Conservation (phyloP, 345 rosid genomes). For the Moricandia moricandioides region DNA sequence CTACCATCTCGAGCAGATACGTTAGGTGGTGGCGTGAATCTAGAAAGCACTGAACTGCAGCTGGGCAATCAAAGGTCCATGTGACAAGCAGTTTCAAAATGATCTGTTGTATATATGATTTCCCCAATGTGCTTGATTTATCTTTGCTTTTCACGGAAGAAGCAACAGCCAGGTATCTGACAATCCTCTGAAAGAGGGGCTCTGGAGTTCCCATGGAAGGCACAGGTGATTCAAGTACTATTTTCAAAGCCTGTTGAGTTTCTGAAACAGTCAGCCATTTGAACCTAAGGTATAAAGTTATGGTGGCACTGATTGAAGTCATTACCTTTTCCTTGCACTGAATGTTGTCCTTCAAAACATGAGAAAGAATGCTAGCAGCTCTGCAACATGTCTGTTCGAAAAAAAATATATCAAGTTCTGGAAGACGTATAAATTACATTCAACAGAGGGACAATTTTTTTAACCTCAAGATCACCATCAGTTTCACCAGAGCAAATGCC, state of each 20-base stretch:
- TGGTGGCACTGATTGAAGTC: not conserved
- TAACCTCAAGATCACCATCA: slow-evolving; percentile 95
- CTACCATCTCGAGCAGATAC: slow-evolving; percentile 71
- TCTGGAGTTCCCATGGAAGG: slow-evolving; percentile 83
- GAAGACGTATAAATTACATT: not conserved
- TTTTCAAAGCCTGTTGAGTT: slow-evolving; percentile 54
- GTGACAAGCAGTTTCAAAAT: slow-evolving; percentile 85
- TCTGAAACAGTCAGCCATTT: slow-evolving; percentile 14
- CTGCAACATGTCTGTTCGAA: slow-evolving; percentile 82
- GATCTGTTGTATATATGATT: slow-evolving; percentile 62
- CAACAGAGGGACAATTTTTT: slow-evolving; percentile 7
- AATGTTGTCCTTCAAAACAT: slow-evolving; percentile 68
- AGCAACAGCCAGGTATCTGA: slow-evolving; percentile 85
- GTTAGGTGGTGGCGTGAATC: slow-evolving; percentile 86
- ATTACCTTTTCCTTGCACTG: slow-evolving; percentile 90
- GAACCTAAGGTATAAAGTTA: not conserved
- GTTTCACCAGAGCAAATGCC: slow-evolving; percentile 86
- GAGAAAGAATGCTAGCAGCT: slow-evolving; percentile 93
- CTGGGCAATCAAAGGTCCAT: slow-evolving; percentile 83
- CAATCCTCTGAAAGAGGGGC: slow-evolving; percentile 81
- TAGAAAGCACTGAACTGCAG: slow-evolving; percentile 81
- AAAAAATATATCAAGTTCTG: slow-evolving; percentile 7
- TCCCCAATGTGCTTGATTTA: slow-evolving; percentile 47
- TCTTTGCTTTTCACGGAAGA: slow-evolving; percentile 75
- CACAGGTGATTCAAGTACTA: slow-evolving; percentile 71